Evolutionary conservation across 2,329 filamentous ascomycete species (phyloP).

Genomic region (Chlorencoelia australis): DNA sequence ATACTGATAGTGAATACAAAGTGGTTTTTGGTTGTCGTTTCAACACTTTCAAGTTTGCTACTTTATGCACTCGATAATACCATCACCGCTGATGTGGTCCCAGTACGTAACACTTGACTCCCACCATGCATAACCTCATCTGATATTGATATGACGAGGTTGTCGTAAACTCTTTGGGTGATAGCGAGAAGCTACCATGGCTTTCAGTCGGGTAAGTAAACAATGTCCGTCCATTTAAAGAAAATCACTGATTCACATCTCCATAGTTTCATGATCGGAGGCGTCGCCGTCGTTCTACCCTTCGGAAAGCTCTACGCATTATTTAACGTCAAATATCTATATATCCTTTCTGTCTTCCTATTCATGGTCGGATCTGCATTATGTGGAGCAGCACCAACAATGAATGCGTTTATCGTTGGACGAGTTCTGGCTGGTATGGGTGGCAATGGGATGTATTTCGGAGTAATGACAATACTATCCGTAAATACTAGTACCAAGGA

Average conservation of each 20-base stretch:
- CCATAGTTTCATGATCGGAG: too few species aligned
- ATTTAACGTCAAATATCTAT: conserved; percentile 18
- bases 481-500: conserved; percentile 24
- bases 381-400: conserved; percentile 23
- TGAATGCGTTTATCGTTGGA: conserved; percentile 35
- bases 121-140: too few species aligned
- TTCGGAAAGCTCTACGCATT: conserved; percentile 10
- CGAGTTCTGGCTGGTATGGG: conserved; percentile 31
- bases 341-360: conserved; percentile 11
- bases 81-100: conserved; percentile 1
- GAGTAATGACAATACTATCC: conserved; percentile 25
- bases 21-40: conserved; percentile 1
- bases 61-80: conserved; percentile 5
- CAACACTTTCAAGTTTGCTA: conserved; percentile 1
- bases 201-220: conserved; percentile 2
- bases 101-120: neutral
- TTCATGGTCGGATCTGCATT: conserved; percentile 20
- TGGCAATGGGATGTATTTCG: conserved; percentile 31
- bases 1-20: too few species aligned
- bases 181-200: neutral
- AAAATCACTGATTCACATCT: too few species aligned
- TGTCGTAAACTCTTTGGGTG: neutral
- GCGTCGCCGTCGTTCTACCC: too few species aligned
- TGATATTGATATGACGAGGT: neutral
- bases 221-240: too few species aligned